Conservation (phyloP, 1,284 basidiomycete genomes). For the Tilletia horrida region DNA sequence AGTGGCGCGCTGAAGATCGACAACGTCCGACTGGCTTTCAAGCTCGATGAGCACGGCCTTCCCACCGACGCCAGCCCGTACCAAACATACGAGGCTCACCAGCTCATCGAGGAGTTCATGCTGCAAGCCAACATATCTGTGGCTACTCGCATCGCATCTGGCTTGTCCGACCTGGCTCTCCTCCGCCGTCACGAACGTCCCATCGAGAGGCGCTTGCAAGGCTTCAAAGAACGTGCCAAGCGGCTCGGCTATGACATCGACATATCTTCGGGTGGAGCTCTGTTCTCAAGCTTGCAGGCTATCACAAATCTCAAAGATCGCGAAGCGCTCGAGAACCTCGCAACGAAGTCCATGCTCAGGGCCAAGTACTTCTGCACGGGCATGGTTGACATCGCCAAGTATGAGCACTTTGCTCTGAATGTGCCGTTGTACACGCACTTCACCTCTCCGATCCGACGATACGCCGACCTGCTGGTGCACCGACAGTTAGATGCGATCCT, state of each 20-base stretch:
- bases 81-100: conserved; percentile 69
- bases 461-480: conserved; percentile 92
- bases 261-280: conserved; percentile 70
- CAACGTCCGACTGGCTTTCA: conserved; percentile 63
- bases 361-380: conserved; percentile 98
- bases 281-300: conserved; percentile 77
- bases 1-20: conserved; percentile 75
- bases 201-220: conserved; percentile 65
- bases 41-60: conserved; percentile 75
- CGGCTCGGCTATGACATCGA: conserved; percentile 80
- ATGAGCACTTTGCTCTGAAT: conserved; percentile 86
- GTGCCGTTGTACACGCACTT: conserved; percentile 95
- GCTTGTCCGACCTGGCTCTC: conserved; percentile 89
- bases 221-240: conserved; percentile 60
- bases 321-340: conserved; percentile 73
- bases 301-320: conserved; percentile 64
- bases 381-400: conserved; percentile 98
- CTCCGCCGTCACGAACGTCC: conserved; percentile 90
- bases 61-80: conserved; percentile 75
- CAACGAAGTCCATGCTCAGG: conserved; percentile 81
- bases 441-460: conserved; percentile 63
- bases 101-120: conserved; percentile 95
- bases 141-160: conserved; percentile 86
- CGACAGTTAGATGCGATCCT: conserved; percentile 87
- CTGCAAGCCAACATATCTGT: conserved; percentile 83